phyloP scores from a whole-genome alignment of 1,284 basidiomycete genomes.

The Vanrija sp. region DNA sequence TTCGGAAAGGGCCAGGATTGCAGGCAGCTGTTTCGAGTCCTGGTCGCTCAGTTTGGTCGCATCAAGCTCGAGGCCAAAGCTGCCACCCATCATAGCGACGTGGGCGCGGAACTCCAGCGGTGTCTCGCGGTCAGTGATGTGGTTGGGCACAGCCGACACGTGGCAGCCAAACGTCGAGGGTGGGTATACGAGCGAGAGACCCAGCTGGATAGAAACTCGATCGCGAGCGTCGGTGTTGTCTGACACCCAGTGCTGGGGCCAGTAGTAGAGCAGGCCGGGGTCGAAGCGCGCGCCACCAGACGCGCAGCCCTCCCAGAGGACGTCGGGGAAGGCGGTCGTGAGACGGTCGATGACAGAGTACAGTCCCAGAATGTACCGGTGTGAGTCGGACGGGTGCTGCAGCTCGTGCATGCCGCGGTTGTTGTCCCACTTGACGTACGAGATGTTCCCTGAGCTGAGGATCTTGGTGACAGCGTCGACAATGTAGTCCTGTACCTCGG shows the following conservation, averaged over 20 bases:
- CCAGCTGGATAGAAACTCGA: conserved; percentile 34
- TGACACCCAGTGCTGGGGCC: conserved; percentile 31
- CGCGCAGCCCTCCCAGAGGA: conserved; percentile 38
- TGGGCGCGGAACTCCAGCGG: conserved; percentile 38
- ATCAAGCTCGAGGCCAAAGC: conserved; percentile 38
- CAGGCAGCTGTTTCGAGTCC: conserved; percentile 20
- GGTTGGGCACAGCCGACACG: conserved; percentile 31
- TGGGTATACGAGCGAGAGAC: conserved; percentile 29
- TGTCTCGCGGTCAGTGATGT: conserved; percentile 25
- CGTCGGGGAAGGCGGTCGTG: conserved; percentile 26
- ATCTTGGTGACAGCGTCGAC: conserved; percentile 21
- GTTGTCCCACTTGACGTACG: conserved; percentile 40
- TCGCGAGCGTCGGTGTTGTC: conserved; percentile 37
- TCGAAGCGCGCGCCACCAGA: conserved; percentile 38
- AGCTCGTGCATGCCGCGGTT: conserved; percentile 39
- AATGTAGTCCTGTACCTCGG: conserved; percentile 34
- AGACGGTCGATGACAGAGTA: conserved; percentile 31
- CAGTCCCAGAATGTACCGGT: conserved; percentile 34
- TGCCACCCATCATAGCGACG: conserved; percentile 39
- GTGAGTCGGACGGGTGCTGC: conserved; percentile 19
- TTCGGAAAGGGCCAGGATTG: conserved; percentile 19
- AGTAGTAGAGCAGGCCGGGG: conserved; percentile 32
- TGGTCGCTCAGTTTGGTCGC: conserved; percentile 15
- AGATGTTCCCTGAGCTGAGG: conserved; percentile 24
- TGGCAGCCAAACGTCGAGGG: conserved; percentile 30